These are phyloP conservation scores for Harringtonia lauricola DNA, from an alignment of 2,329 filamentous ascomycete genomes.

Conservation along the genomic window DNA sequence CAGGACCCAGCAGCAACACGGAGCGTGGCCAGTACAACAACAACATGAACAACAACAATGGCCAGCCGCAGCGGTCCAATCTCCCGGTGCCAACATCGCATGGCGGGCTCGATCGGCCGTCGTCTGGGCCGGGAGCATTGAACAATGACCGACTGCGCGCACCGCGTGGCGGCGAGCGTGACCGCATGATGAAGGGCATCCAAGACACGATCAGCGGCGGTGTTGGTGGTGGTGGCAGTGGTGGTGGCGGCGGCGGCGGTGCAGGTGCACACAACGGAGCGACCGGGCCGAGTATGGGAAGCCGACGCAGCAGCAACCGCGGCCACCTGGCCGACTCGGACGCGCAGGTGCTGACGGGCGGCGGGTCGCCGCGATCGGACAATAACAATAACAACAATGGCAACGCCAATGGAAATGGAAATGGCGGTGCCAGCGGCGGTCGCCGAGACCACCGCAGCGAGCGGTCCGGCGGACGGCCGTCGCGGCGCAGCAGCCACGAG, in stretches of 20 bases:
- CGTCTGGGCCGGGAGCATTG: no score
- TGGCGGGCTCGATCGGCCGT: no score
- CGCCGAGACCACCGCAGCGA: slow-evolving; percentile 23
- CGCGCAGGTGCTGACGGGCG: slow-evolving; percentile 43
- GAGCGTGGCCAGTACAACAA: no score
- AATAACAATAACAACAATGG: slow-evolving; percentile 30
- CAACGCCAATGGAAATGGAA: background rate
- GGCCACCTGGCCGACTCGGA: slow-evolving; percentile 40
- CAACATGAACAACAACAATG: background rate
- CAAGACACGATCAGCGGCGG: slow-evolving; percentile 28
- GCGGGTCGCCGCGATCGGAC: slow-evolving; percentile 26
- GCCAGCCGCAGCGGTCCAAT: background rate
- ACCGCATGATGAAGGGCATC: slow-evolving; percentile 46
- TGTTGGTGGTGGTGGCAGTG: slow-evolving; percentile 17
- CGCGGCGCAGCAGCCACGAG: no score
- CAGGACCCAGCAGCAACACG: no score
- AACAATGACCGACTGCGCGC: no score
- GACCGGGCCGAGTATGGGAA: slow-evolving; percentile 23
- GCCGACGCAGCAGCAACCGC: slow-evolving; percentile 19
- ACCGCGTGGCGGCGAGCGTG: background rate
- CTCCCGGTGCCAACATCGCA: background rate
- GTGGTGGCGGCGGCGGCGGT: slow-evolving; percentile 24
- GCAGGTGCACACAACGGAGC: slow-evolving; percentile 19
- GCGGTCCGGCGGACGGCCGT: slow-evolving; percentile 1
- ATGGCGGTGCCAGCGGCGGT: slow-evolving; percentile 8